Conservation (phyloP, 2,329 filamentous ascomycete species). For the Monilinia aucupariae region DNA sequence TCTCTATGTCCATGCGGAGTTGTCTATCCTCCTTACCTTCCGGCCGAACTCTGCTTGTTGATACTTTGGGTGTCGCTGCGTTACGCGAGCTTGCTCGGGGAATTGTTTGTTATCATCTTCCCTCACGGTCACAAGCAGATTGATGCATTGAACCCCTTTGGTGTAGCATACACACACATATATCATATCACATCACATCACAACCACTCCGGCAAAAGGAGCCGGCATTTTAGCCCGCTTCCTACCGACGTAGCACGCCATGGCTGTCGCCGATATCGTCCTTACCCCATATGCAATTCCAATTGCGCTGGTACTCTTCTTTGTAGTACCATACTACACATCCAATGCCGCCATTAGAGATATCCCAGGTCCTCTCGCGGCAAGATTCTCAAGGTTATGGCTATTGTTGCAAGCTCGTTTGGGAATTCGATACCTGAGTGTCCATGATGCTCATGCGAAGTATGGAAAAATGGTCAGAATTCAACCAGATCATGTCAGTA, state of each 20-base stretch:
- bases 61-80: no score
- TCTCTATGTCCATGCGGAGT: no score
- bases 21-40: no score
- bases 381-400: constrained; percentile 74
- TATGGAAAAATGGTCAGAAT: constrained; percentile 73
- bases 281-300: constrained; percentile 45
- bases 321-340: constrained; percentile 34
- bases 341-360: constrained; percentile 33
- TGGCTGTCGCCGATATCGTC: constrained; percentile 37
- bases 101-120: no score
- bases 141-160: no score
- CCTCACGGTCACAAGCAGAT: no score
- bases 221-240: not conserved
- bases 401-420: constrained; percentile 60
- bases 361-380: constrained; percentile 48
- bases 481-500: constrained; percentile 75
- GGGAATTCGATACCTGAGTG: constrained; percentile 57
- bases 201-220: not conserved
- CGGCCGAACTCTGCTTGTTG: no score
- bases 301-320: constrained; percentile 41
- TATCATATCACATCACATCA: not conserved
- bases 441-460: constrained; percentile 70
- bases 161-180: not conserved
- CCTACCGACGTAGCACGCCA: constrained; percentile 14
- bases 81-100: no score